Conservation (phyloP, 2,329 filamentous ascomycete species). For the Cytospora piceae region DNA sequence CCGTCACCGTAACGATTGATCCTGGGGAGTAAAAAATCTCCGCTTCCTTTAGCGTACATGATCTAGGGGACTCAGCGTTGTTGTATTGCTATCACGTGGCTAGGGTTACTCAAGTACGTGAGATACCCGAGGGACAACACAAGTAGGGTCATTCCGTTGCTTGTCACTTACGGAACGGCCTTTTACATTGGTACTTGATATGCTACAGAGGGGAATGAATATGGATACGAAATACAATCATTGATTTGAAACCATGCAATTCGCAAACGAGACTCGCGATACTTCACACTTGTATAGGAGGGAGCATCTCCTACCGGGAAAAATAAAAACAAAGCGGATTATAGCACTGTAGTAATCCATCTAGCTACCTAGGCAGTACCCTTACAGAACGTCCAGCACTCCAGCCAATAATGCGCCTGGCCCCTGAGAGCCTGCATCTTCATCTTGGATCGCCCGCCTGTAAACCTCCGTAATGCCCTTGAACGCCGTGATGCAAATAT, state of each 20-base stretch:
- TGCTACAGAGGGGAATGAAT: not conserved
- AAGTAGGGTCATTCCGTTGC: too few relatives aligned
- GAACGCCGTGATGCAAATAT: not conserved
- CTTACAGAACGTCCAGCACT: not conserved
- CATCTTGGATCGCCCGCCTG: not conserved
- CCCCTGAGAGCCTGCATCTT: not conserved
- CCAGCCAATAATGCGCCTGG: too few relatives aligned
- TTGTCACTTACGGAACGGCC: not conserved
- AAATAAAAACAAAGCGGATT: not conserved
- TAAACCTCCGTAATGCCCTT: not conserved
- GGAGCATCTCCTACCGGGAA: not conserved
- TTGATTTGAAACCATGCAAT: too few relatives aligned
- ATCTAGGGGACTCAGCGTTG: too few relatives aligned
- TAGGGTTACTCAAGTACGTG: too few relatives aligned
- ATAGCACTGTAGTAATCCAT: not conserved
- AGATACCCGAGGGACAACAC: too few relatives aligned
- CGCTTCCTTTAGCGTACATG: too few relatives aligned
- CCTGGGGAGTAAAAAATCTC: too few relatives aligned
- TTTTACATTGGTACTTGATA: not conserved
- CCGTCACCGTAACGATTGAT: too few relatives aligned
- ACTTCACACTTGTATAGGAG: too few relatives aligned
- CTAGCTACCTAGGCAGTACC: not conserved
- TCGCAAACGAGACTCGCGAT: too few relatives aligned
- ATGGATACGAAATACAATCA: not conserved
- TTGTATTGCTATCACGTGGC: too few relatives aligned